Percentiles rank a stretch among this genome's conserved stretches.
Conservation (phyloP, 768 basidiomycete genomes). For the Auricularia sp. region DNA sequence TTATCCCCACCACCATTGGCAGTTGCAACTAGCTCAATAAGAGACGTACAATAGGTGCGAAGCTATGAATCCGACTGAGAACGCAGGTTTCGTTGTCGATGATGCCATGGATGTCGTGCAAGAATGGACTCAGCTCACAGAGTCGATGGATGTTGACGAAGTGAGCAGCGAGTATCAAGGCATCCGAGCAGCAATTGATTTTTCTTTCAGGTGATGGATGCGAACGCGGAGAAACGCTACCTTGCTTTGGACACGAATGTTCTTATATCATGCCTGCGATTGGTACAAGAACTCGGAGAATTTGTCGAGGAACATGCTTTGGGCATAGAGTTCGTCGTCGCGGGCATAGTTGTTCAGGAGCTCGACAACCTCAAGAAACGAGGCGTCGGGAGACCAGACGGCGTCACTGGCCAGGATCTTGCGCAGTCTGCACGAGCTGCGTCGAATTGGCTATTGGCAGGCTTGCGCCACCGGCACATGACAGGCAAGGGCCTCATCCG, state of each 20-base stretch:
- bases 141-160: background rate
- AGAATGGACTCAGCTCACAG: background rate
- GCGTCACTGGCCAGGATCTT: slow-evolving; percentile 18
- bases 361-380: slow-evolving; percentile 39
- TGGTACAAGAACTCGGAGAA: slow-evolving; percentile 51
- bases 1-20: background rate
- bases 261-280: slow-evolving; percentile 54
- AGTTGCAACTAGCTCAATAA: too few species aligned
- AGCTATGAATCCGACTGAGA: background rate
- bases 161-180: background rate
- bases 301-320: slow-evolving; percentile 41
- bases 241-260: slow-evolving; percentile 75
- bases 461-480: slow-evolving; percentile 34
- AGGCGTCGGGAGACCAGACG: slow-evolving; percentile 20
- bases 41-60: background rate
- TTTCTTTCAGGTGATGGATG: slow-evolving; percentile 3
- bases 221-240: slow-evolving; percentile 16
- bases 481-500: slow-evolving; percentile 35
- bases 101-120: background rate
- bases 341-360: slow-evolving; percentile 66
- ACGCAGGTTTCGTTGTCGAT: background rate
- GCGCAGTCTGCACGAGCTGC: slow-evolving; percentile 62
- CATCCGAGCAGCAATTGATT: background rate
- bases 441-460: slow-evolving; percentile 55
- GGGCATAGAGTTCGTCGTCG: slow-evolving; percentile 57